phyloP scores from a whole-genome alignment of 148 eudicot genomes.

The Polygonum maritimum region DNA sequence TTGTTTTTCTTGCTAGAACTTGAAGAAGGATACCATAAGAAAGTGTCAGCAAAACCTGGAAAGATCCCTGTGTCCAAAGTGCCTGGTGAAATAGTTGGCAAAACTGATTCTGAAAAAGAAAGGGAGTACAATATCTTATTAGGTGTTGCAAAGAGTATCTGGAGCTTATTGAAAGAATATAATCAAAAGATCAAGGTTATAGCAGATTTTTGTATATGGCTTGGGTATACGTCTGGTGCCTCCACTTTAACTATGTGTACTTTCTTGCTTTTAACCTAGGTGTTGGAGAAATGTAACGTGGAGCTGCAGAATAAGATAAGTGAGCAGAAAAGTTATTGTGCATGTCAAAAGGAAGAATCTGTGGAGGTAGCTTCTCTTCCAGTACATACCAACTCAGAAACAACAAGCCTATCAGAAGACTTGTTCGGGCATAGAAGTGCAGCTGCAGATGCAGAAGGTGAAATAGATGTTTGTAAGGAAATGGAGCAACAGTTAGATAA shows the following conservation, averaged over 20 bases:
- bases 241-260: neutral
- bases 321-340: conserved; percentile 30
- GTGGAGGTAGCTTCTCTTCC: neutral
- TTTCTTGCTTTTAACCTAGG: conserved; percentile 24
- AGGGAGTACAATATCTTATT: conserved; percentile 39
- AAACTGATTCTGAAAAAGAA: conserved; percentile 21
- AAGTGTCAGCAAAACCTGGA: neutral
- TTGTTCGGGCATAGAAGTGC: neutral
- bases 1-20: neutral
- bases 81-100: neutral
- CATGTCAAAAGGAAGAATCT: conserved; percentile 13
- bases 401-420: conserved; percentile 4
- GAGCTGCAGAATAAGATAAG: conserved; percentile 39
- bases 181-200: conserved; percentile 64
- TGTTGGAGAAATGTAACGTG: conserved; percentile 29
- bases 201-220: neutral
- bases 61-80: neutral
- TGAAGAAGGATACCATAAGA: neutral
- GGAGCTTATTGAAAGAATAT: conserved; percentile 63
- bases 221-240: neutral
- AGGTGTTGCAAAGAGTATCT: conserved; percentile 66
- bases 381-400: conserved; percentile 15
- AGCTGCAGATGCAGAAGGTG: neutral
- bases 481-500: neutral
- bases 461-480: neutral